phyloP scores from a whole-genome alignment of 805 yeast genomes.

The Allodekkera sacchari region DNA sequence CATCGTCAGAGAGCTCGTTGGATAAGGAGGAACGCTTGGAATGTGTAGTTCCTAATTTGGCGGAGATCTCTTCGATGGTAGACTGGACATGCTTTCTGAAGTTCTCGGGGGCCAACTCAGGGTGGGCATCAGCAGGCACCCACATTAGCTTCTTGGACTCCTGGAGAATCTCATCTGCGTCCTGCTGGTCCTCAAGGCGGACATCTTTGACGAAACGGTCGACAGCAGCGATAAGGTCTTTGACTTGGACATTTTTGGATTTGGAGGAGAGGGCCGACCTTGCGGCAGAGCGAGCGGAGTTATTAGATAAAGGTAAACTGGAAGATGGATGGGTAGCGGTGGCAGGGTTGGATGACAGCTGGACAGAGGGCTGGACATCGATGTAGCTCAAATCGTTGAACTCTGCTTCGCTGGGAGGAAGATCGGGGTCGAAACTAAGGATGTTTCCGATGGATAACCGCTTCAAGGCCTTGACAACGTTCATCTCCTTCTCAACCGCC shows the following conservation, averaged over 20 bases:
- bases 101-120: constrained; percentile 90
- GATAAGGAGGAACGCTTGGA: constrained; percentile 20
- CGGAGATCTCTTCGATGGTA: constrained; percentile 44
- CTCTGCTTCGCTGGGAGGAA: constrained; percentile 34
- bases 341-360: too few species aligned
- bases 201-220: neutral
- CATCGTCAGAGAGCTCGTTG: constrained; percentile 11
- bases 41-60: constrained; percentile 25
- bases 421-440: constrained; percentile 61
- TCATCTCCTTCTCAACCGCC: constrained; percentile 67
- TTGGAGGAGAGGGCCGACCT: neutral
- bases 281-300: neutral
- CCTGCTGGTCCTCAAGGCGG: constrained; percentile 7
- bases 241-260: too few species aligned
- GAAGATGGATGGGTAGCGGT: too few species aligned
- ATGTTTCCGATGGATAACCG: constrained; percentile 62
- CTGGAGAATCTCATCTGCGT: constrained; percentile 14
- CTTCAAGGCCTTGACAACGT: constrained; percentile 65
- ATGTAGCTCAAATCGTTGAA: constrained; percentile 9
- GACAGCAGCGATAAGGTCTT: neutral
- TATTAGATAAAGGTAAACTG: too few species aligned
- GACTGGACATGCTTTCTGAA: constrained; percentile 58
- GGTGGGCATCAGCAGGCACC: constrained; percentile 96
- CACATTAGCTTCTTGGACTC: constrained; percentile 55
- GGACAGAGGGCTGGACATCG: constrained; percentile 3